phyloP scores from a whole-genome alignment of 352 stramenopile genomes.

The Thalassiosira gravida region DNA sequence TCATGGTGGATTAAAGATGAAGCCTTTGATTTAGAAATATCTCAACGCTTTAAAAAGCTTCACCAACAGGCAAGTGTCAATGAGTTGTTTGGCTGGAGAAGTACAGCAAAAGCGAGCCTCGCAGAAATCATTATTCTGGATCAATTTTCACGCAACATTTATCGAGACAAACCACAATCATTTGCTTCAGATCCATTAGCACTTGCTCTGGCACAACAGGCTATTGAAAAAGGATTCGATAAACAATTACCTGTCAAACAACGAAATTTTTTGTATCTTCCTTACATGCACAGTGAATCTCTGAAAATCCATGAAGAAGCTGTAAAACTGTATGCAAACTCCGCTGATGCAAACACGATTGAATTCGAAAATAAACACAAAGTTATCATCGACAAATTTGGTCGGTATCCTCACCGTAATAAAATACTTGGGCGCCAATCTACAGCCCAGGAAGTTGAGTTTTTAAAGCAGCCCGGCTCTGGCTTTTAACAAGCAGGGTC shows the following conservation, averaged over 20 bases:
- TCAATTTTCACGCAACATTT: slow-evolving; percentile 83
- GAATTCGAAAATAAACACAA: slow-evolving; percentile 63
- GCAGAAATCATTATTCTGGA: slow-evolving; percentile 73
- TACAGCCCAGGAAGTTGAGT: too few relatives aligned
- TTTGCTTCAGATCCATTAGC: slow-evolving; percentile 67
- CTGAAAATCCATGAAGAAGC: slow-evolving; percentile 38
- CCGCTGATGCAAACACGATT: slow-evolving; percentile 4
- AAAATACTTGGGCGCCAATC: too few relatives aligned
- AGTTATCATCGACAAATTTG: slow-evolving; percentile 79
- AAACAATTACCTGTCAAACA: slow-evolving; percentile 12
- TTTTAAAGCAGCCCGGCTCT: too few relatives aligned
- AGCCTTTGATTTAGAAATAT: slow-evolving; percentile 24
- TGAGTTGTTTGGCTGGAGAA: slow-evolving; percentile 26
- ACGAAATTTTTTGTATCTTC: slow-evolving; percentile 2
- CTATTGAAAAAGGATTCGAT: slow-evolving; percentile 33
- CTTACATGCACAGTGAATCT: slow-evolving; percentile 77
- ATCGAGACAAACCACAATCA: slow-evolving; percentile 69
- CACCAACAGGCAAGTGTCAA: slow-evolving; percentile 8
- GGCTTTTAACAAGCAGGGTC: too few relatives aligned
- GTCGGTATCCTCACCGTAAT: slow-evolving; percentile 85
- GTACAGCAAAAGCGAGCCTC: slow-evolving; percentile 40
- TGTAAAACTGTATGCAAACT: slow-evolving; percentile 40
- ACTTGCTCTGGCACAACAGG: slow-evolving; percentile 25
- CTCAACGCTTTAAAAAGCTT: slow-evolving; percentile 3
- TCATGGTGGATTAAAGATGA: slow-evolving; percentile 20